Conservation (phyloP, 2,329 filamentous ascomycete genomes). For the Talaromyces marneffei region DNA sequence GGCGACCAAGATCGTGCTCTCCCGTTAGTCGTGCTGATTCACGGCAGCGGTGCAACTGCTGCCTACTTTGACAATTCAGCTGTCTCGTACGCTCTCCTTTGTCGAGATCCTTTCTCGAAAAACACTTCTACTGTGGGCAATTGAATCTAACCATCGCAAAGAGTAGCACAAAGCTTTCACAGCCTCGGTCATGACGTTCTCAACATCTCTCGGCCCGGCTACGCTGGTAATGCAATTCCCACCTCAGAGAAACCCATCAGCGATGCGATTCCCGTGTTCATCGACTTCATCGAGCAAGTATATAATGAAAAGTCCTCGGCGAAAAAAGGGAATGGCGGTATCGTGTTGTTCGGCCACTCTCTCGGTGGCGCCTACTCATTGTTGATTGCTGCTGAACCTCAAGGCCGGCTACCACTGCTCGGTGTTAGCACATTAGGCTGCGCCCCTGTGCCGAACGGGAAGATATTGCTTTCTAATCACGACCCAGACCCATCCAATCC, state of each 20-base stretch:
- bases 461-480: neutral
- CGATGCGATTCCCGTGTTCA: slow-evolving; percentile 16
- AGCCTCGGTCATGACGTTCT: slow-evolving; percentile 17
- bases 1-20: slow-evolving; percentile 6
- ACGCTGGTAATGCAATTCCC: slow-evolving; percentile 15
- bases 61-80: slow-evolving; percentile 18
- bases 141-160: neutral
- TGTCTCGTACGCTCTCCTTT: slow-evolving; percentile 15
- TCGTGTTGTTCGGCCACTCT: slow-evolving; percentile 16
- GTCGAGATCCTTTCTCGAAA: neutral
- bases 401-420: slow-evolving; percentile 10
- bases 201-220: slow-evolving; percentile 18
- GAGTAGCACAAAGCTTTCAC: slow-evolving; percentile 13
- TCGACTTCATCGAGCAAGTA: slow-evolving; percentile 15
- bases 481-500: slow-evolving; percentile 10
- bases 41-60: slow-evolving; percentile 17
- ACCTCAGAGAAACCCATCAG: slow-evolving; percentile 13
- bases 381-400: slow-evolving; percentile 18
- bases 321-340: slow-evolving; percentile 12
- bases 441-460: neutral
- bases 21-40: slow-evolving; percentile 15
- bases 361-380: slow-evolving; percentile 16
- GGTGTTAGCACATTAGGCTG: slow-evolving; percentile 13
- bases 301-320: slow-evolving; percentile 13
- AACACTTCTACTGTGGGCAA: neutral